phyloP scores from a whole-genome alignment of 176 grass and related monocot genomes.

The Rhynchospora pubera region DNA sequence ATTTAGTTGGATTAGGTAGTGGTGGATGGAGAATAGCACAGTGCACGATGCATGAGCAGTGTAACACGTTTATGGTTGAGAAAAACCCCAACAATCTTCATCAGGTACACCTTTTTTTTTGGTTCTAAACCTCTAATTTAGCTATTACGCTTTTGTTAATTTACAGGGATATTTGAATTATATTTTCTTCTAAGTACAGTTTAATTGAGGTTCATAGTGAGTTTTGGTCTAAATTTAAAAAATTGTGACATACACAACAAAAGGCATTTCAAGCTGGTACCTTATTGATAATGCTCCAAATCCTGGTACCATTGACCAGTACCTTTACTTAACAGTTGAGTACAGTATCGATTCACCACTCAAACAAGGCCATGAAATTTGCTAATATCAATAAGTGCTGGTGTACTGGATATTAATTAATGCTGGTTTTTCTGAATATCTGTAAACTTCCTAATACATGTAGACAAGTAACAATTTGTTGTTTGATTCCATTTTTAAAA shows the following conservation, averaged over 20 bases:
- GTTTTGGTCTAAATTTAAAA: not conserved
- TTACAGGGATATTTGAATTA: not conserved
- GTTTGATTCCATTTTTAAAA: not conserved
- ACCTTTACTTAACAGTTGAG: not conserved
- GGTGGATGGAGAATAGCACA: not conserved
- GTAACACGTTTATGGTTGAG: conserved; percentile 1
- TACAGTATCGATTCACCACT: not conserved
- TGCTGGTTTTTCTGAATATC: not conserved
- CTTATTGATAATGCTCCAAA: not conserved
- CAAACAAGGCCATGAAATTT: not conserved
- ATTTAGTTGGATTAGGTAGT: conserved; percentile 1
- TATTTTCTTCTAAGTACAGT: not conserved
- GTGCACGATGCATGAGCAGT: not conserved
- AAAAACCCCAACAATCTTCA: not conserved
- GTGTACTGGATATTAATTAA: not conserved
- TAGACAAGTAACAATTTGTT: not conserved
- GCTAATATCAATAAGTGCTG: not conserved
- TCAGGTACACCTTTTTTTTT: not conserved
- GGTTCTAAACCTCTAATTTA: not conserved
- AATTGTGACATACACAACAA: not conserved
- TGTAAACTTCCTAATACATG: not conserved
- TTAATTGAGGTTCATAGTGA: not conserved
- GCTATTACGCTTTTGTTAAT: not conserved
- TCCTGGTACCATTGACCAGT: not conserved
- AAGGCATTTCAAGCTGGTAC: not conserved